Base-by-base conservation (phyloP, 2,329 filamentous ascomycete species). In the Lomentospora prolificans region DNA sequence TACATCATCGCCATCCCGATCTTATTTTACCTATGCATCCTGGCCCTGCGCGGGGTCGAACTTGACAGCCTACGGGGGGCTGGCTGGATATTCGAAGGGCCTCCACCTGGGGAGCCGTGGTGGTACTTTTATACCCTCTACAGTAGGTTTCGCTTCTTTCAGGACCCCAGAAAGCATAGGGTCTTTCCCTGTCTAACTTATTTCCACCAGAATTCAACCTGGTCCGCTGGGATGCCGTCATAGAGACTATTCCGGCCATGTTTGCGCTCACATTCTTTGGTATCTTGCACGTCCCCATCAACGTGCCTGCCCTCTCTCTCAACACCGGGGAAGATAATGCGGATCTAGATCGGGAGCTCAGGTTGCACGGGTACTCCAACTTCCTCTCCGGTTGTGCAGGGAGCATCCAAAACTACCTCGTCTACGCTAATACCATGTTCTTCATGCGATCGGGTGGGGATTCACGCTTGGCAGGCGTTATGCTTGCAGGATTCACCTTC, bases 101-200 rank as follows among this genome's bases (percentile, higher is more conserved):
- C 94, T 1, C 86, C 87, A 50, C 85, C 86, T 8, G 87, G 82
- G 10, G 89, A 95, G 63, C 90, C 94, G 0, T 99, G 95, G 83
- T 99, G 94, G 81, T 90, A 94, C 67, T 99, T 99, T 65, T 99
- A 96, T 72, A 95, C 90, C 0, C 80, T 97, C 51, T 99, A 96
- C 70, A 85, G 89, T 92, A 76, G 78, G 84, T 73, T 14, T 14
- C 44, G 9, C 25, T 19, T 14, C 10, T 19, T 6, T 19, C 28
- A n/a, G n/a, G n/a, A n/a, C n/a, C n/a, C n/a, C n/a, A n/a, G n/a
- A n/a, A n/a, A n/a, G n/a, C n/a, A n/a, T n/a, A n/a, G n/a, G n/a
- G n/a, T n/a, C n/a, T n/a, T n/a, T n/a, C n/a, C n/a, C n/a, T n/a
- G n/a, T n/a, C n/a, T n/a, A n/a, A n/a, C n/a, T n/a, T n/a, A n/a